Evolutionary conservation across 1,284 basidiomycete species (phyloP), one percentile per base, ranked within the genome.

Genomic region (Ustilago cynodontis): DNA sequence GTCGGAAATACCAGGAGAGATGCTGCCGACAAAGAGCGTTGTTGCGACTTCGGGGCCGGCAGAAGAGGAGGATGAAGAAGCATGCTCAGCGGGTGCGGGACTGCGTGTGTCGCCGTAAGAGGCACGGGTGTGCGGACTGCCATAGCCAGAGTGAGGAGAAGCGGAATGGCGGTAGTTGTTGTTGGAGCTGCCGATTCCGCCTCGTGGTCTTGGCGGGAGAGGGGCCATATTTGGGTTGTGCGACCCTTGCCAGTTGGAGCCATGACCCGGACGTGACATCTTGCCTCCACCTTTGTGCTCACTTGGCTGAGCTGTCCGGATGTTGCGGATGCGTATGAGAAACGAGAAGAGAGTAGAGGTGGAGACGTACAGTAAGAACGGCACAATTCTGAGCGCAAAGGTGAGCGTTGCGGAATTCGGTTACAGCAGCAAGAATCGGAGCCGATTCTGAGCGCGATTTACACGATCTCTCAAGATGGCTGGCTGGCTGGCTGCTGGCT

Each of bases 1-100:
- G 84, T 98, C 94, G 0, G 91, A 91, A 71, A 97, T 93, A 4
- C 95, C 95, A 26, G 93, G 93, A 1, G 94, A 93, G 86, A 98
- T 98, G 74, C 93, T 93, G n/a, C 95, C 95, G 22, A 98, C 92
- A 81, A 97, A 98, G 14, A 96, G 88, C 28, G 86, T 87, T 0
- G 91, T 92, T 1, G 88, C 80, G 86, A 70, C 87, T 86, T 81
- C 77, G 43, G 72, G 57, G 10, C 41, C 66, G 5, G 50, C 31
- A 14, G 59, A 51, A 2, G 49, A 16, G 16, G 43, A 56, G 11
- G 64, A 58, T 18, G 69, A 59, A 16, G 51, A 39, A 43, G 47
- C 57, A 24, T 62, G 60, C 4, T 65, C 63, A n/a, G n/a, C n/a
- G 7, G 60, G 45, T 18, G 49, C n/a, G 6, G 59, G 57, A 43